Evolutionary conservation across 2,329 filamentous ascomycete species (phyloP).

Genomic region (Ceratocystis cubensis): DNA sequence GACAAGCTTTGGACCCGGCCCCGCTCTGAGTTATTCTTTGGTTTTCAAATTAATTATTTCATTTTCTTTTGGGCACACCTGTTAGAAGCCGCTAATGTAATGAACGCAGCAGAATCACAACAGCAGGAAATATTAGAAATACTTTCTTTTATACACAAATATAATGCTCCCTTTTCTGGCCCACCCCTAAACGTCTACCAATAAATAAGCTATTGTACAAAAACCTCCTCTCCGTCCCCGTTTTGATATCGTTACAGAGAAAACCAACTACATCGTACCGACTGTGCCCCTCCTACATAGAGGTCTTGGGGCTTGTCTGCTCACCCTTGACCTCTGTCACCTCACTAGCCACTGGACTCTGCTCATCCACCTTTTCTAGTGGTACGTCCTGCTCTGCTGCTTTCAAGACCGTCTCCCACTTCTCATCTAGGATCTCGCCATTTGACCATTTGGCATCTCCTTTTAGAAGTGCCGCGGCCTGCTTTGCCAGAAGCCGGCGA

Average conservation of each 20-base stretch:
- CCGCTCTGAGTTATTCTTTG: background rate
- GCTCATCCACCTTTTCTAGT: conserved; percentile 25
- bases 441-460: conserved; percentile 51
- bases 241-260: conserved; percentile 16
- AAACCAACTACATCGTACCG: background rate
- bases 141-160: background rate
- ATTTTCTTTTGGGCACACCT: no score
- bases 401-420: conserved; percentile 32
- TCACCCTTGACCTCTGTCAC: background rate
- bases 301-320: background rate
- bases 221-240: conserved; percentile 11
- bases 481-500: conserved; percentile 38
- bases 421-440: conserved; percentile 34
- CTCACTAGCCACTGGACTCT: background rate
- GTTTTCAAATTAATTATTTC: background rate
- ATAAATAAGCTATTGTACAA: conserved; percentile 24
- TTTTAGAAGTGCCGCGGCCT: conserved; percentile 50
- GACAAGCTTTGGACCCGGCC: background rate
- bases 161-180: background rate
- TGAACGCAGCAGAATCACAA: background rate
- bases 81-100: background rate
- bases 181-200: conserved; percentile 16
- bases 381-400: conserved; percentile 23
- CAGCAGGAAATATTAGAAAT: background rate
- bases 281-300: conserved; percentile 16